Evolutionary conservation across 2,329 filamentous ascomycete genomes (phyloP).

Genomic region (Colletotrichum karsti): DNA sequence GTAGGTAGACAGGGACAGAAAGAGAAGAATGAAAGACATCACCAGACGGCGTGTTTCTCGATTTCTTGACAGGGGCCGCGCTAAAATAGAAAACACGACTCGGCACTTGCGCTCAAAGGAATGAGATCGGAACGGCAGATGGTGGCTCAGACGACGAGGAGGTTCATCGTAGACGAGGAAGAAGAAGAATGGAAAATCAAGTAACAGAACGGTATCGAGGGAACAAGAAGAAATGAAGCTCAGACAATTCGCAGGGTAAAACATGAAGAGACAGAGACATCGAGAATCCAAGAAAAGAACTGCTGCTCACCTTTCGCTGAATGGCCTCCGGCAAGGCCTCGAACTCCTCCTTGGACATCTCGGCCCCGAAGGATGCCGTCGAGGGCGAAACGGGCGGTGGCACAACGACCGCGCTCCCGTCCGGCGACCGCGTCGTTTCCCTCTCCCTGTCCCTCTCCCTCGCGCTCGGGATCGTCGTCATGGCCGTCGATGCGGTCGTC

Average conservation of each 20-base stretch:
- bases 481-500: not conserved
- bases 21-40: not conserved
- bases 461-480: not conserved
- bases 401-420: not conserved
- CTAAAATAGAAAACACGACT: not conserved
- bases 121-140: constrained; percentile 2
- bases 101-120: constrained; percentile 19
- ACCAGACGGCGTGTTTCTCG: not conserved
- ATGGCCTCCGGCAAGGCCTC: constrained; percentile 63
- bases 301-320: constrained; percentile 62
- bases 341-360: constrained; percentile 51
- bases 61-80: not conserved
- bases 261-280: not conserved
- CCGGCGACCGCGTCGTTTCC: not conserved
- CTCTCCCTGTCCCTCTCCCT: not conserved
- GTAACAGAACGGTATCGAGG: not conserved
- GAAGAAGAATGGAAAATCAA: not conserved
- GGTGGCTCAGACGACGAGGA: not conserved
- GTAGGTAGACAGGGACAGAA: too few relatives aligned
- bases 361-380: constrained; percentile 22
- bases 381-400: constrained; percentile 31
- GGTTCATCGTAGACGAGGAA: not conserved
- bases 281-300: constrained; percentile 21
- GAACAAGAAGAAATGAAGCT: not conserved
- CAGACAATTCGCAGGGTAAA: not conserved